phyloP scores from a whole-genome alignment of 73 alveolate genomes.

The Diophrys sp. region DNA sequence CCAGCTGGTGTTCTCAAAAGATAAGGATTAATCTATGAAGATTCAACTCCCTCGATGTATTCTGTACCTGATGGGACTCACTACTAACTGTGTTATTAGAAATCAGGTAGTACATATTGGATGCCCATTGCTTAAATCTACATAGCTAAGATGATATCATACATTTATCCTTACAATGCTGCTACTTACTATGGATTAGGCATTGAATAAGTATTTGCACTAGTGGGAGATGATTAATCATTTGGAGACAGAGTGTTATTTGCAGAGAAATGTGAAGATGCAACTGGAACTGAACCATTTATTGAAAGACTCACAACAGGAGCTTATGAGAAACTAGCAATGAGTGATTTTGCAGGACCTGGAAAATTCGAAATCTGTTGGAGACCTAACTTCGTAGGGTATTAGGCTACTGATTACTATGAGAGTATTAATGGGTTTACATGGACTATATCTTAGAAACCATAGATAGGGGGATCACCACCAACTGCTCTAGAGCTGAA shows the following conservation, averaged over 20 bases:
- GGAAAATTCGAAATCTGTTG: constrained; percentile 35
- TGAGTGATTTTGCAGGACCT: constrained; percentile 24
- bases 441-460: constrained; percentile 12
- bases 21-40: background rate
- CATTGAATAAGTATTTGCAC: constrained; percentile 17
- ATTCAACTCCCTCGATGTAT: background rate
- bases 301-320: constrained; percentile 25
- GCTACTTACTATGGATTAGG: constrained; percentile 35
- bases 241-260: constrained; percentile 45
- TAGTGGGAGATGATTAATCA: constrained; percentile 41
- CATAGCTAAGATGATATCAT: constrained; percentile 8
- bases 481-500: constrained; percentile 6
- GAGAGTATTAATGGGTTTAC: constrained; percentile 9
- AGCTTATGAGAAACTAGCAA: constrained; percentile 11
- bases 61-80: constrained; percentile 28
- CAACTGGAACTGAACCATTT: constrained; percentile 16
- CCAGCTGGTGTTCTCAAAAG: background rate
- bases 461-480: background rate
- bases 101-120: background rate
- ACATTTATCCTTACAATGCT: constrained; percentile 39
- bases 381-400: constrained; percentile 12
- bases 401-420: background rate
- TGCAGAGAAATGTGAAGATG: constrained; percentile 27
- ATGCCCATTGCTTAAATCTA: constrained; percentile 24
- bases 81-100: constrained; percentile 34